phyloP scores from a whole-genome alignment of 2,329 filamentous ascomycete genomes.

The Cladobotryum protrusum region DNA sequence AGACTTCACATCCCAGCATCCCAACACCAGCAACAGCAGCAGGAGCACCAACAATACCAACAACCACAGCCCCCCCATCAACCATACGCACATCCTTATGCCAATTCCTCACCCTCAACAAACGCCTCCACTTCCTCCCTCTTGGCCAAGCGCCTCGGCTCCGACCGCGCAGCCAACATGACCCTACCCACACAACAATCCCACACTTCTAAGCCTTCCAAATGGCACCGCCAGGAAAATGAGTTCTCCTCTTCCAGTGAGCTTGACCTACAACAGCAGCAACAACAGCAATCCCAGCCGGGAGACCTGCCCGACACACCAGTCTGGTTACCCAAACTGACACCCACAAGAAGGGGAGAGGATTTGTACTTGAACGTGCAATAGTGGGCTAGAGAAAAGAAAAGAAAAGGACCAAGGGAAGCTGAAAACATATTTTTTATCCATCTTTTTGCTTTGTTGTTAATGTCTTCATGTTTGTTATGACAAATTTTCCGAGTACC shows the following conservation, averaged over 20 bases:
- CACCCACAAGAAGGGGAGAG: slow-evolving; percentile 59
- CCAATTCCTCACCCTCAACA: slow-evolving; percentile 14
- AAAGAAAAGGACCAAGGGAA: neutral
- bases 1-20: slow-evolving; percentile 4
- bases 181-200: slow-evolving; percentile 24
- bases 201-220: slow-evolving; percentile 16
- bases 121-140: slow-evolving; percentile 34
- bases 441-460: neutral
- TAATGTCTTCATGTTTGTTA: neutral
- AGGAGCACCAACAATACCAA: slow-evolving; percentile 17
- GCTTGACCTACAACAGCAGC: neutral
- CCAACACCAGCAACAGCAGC: slow-evolving; percentile 14
- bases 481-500: neutral
- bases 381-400: neutral
- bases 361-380: slow-evolving; percentile 47
- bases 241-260: neutral
- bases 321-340: slow-evolving; percentile 50
- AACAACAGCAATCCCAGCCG: neutral
- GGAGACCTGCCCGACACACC: slow-evolving; percentile 17
- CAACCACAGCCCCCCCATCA: slow-evolving; percentile 17
- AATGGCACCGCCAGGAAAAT: slow-evolving; percentile 5
- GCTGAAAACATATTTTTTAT: too few relatives aligned
- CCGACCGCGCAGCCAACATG: slow-evolving; percentile 43
- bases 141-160: slow-evolving; percentile 47
- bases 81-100: slow-evolving; percentile 8